phyloP scores from a whole-genome alignment of 768 basidiomycete genomes.

The Omphalotus guepiniiformis region DNA sequence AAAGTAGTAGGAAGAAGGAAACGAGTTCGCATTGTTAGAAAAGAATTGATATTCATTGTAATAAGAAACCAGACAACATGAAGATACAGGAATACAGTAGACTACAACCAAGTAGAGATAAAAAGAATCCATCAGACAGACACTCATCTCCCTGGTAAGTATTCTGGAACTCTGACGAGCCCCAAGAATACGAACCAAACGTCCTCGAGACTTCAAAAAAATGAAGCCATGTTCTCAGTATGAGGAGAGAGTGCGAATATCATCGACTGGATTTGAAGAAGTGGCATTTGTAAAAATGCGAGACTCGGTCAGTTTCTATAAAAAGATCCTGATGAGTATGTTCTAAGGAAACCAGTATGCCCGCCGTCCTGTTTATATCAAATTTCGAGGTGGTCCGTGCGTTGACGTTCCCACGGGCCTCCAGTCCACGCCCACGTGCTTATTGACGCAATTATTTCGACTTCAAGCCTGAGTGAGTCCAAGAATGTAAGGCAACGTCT shows the following conservation, averaged over 20 bases:
- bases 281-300: conserved; percentile 76
- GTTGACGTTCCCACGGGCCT: background rate
- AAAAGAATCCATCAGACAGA: conserved; percentile 56
- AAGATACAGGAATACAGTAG: too few species aligned
- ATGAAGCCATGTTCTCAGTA: conserved; percentile 57
- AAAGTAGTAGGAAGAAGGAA: too few species aligned
- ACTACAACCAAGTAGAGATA: background rate
- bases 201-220: conserved; percentile 50
- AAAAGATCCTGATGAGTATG: conserved; percentile 82
- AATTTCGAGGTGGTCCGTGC: conserved; percentile 3
- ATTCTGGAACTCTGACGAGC: conserved; percentile 27
- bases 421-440: too few species aligned
- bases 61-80: too few species aligned
- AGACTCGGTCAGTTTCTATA: conserved; percentile 80
- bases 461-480: background rate
- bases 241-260: conserved; percentile 59
- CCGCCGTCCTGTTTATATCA: background rate
- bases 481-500: too few species aligned
- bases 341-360: conserved; percentile 42
- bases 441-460: background rate
- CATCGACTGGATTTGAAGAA: conserved; percentile 71
- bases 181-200: conserved; percentile 42
- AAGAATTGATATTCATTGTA: too few species aligned
- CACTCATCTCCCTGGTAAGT: conserved; percentile 52
- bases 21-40: too few species aligned